phyloP scores from a whole-genome alignment of 192 early-diverging fungal genomes.

The Coemansia sp. region DNA sequence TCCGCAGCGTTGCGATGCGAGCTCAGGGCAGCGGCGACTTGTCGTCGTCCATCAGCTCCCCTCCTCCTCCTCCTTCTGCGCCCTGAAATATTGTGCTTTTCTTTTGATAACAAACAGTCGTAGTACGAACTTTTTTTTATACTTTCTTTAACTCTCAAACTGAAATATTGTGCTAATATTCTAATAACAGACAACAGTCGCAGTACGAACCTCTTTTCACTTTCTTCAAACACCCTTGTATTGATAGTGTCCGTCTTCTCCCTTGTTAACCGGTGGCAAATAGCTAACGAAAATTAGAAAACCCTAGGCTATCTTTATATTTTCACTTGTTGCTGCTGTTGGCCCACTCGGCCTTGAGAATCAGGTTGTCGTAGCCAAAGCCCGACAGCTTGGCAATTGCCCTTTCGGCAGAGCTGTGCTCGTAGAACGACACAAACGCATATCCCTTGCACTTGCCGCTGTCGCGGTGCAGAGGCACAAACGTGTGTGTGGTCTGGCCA shows the following conservation, averaged over 20 bases:
- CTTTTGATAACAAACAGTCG: neutral
- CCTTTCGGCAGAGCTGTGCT: constrained; percentile 76
- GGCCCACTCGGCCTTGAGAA: constrained; percentile 88
- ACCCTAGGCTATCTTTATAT: too few relatives aligned
- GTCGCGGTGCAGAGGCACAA: constrained; percentile 81
- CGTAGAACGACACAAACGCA: constrained; percentile 89
- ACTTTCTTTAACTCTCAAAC: neutral
- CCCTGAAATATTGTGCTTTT: constrained; percentile 8
- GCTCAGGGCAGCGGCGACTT: constrained; percentile 51
- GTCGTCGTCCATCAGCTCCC: neutral
- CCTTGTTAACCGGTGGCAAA: too few relatives aligned
- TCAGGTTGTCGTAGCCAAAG: constrained; percentile 94
- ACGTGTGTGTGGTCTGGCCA: constrained; percentile 79
- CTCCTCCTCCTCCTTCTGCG: neutral
- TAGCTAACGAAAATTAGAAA: too few relatives aligned
- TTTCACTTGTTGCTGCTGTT: constrained; percentile 10
- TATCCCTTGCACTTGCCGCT: constrained; percentile 90
- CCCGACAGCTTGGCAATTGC: constrained; percentile 88
- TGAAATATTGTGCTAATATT: too few relatives aligned
- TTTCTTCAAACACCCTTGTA: too few relatives aligned
- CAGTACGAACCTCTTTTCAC: too few relatives aligned
- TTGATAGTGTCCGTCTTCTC: too few relatives aligned
- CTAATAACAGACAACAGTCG: too few relatives aligned
- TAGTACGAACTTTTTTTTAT: neutral
- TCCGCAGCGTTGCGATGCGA: constrained; percentile 42